Conservation (phyloP, 163 green algal species). For the Trebouxia gelatinosa region DNA sequence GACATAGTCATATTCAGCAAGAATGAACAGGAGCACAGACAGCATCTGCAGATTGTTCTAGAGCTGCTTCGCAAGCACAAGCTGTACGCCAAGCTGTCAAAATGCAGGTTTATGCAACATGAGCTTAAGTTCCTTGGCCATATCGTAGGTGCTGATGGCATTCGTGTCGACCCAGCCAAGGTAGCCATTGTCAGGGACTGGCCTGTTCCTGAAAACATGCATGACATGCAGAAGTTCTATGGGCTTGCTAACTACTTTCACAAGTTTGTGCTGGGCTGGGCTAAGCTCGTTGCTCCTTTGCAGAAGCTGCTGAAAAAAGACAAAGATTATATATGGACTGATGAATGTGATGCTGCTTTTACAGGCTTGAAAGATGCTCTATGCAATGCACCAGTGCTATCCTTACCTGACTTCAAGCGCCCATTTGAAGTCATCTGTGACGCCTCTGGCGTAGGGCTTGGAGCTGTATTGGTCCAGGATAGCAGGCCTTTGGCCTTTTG, state of each 20-base stretch:
- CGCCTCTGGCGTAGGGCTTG: slow-evolving; percentile 24
- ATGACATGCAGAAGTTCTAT: slow-evolving; percentile 4
- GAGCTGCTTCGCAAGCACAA: slow-evolving; percentile 33
- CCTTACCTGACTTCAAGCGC: neutral
- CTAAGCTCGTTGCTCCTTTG: slow-evolving; percentile 37
- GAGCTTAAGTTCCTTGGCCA: slow-evolving; percentile 44
- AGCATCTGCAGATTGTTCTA: slow-evolving; percentile 45
- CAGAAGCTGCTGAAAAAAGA: slow-evolving; percentile 23
- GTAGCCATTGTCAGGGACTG: slow-evolving; percentile 40
- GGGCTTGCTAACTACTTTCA: slow-evolving; percentile 1
- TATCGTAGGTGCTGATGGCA: slow-evolving; percentile 31
- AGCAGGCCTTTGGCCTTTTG: slow-evolving; percentile 5
- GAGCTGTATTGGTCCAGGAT: slow-evolving; percentile 26
- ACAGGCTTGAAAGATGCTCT: slow-evolving; percentile 1
- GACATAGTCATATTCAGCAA: slow-evolving; percentile 51
- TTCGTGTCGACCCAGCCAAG: slow-evolving; percentile 43
- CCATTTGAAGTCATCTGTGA: slow-evolving; percentile 31
- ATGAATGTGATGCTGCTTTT: slow-evolving; percentile 1
- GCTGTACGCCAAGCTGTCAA: slow-evolving; percentile 39
- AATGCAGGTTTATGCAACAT: slow-evolving; percentile 39
- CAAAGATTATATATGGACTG: slow-evolving; percentile 26
- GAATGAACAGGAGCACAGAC: slow-evolving; percentile 38
- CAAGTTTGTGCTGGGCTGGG: neutral
- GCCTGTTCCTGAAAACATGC: neutral
- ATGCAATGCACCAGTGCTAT: slow-evolving; percentile 17